Evolutionary conservation across 805 yeast species (phyloP), one percentile per base, ranked within the genome.

Genomic region (Suhomyces prunicola): DNA sequence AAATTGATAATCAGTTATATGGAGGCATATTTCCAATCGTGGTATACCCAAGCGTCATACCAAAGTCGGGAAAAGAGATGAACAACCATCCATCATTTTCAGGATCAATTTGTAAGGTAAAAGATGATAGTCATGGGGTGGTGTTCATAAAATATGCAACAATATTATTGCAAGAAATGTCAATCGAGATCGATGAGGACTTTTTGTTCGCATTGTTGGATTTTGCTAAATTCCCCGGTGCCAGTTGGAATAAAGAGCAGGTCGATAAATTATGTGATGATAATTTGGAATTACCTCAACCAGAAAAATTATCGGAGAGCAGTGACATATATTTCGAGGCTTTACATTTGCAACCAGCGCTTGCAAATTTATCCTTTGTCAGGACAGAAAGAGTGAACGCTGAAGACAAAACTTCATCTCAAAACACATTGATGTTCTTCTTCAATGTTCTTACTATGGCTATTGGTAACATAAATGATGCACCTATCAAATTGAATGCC

Each of bases 391-490:
- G 89, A 52, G 77, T 87, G 31, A 82, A 84, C 63, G 84, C 81
- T 5, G 88, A 83, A 51, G 90, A 85, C 51, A 80, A 85, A 10
- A 71, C 76, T 0, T 67, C 80, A 2, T 73, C 88, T 2, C 85
- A 83, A 46, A 86, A 85, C 57, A 76, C 94, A 0, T 66, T 92
- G 48, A 81, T 86, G 80, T 87, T 88, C 67, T 83, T 90, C 57
- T 77, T 90, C 59, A 90, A 94, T 66, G 85, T 93, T 39, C 74
- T 94, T 54, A 91, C 97, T 0, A 92, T 93, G 97, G 96, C 99
- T 0, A 83, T 94, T 57, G 99, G 98, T 24, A 94, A 93, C 67
- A 89, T 96, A 55, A 93, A 93, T 65, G 97, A 94, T 69, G 99
- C 99, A 0, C 98, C 98, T 1, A 88, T 94, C 44, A 82, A 87